Evolutionary conservation across 805 yeast species (phyloP).

Genomic region (Diddensiella caesifluorescens): DNA sequence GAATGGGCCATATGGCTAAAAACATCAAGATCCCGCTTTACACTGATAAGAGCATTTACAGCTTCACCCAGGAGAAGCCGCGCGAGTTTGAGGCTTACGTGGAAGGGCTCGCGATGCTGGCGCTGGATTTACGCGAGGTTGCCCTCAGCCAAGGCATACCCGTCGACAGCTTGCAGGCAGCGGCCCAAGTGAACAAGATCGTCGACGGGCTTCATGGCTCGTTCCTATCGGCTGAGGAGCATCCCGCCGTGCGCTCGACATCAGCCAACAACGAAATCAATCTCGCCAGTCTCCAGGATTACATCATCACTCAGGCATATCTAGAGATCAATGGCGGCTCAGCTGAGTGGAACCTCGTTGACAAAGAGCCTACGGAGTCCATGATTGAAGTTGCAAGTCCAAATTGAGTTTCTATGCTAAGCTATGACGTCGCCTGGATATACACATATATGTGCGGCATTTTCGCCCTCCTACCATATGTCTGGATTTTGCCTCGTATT

Average conservation of each 20-base stretch:
- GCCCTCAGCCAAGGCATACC: constrained; percentile 28
- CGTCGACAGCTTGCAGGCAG: constrained; percentile 19
- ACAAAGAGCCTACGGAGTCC: constrained; percentile 10
- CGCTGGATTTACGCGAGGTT: constrained; percentile 26
- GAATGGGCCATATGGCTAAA: constrained; percentile 20
- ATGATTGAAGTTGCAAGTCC: neutral
- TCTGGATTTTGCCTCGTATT: no score
- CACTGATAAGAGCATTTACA: constrained; percentile 22
- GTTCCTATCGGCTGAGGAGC: constrained; percentile 1
- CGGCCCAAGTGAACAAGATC: constrained; percentile 25
- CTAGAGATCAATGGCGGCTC: constrained; percentile 31
- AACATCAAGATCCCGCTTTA: constrained; percentile 9
- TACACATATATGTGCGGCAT: no score
- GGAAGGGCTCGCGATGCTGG: constrained; percentile 31
- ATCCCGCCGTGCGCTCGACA: neutral
- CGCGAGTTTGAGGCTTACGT: constrained; percentile 29
- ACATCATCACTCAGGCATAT: constrained; percentile 30
- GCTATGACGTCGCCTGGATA: no score
- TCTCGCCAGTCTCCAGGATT: constrained; percentile 18
- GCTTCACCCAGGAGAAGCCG: constrained; percentile 28
- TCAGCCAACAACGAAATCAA: neutral
- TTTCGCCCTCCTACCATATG: no score
- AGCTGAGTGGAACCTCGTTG: constrained; percentile 33
- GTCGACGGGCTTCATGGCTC: constrained; percentile 13
- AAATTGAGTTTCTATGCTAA: no score